These are phyloP conservation scores for Talaromyces atroroseus DNA, from an alignment of 2,329 filamentous ascomycete species.

Conservation along the genomic window DNA sequence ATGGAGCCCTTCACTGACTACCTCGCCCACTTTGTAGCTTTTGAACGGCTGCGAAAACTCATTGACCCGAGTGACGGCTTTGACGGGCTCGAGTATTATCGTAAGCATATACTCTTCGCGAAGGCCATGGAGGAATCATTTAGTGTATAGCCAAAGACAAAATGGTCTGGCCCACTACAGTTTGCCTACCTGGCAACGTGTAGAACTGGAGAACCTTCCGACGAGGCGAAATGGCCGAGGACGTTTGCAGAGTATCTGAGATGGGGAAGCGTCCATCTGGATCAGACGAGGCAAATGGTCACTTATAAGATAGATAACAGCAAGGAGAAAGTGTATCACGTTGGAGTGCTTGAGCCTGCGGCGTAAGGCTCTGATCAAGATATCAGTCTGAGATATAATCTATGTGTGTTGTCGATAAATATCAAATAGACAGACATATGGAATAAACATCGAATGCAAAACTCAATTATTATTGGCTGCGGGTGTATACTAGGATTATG, in stretches of 20 bases:
- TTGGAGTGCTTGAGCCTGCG: neutral
- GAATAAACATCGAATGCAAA: no score
- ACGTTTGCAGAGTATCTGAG: constrained; percentile 1
- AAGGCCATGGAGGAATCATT: neutral
- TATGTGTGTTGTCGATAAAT: constrained; percentile 28
- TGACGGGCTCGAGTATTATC: neutral
- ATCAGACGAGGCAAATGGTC: constrained; percentile 1
- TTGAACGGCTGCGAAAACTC: neutral
- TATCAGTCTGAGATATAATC: no score
- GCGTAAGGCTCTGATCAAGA: no score
- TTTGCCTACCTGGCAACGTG: no score
- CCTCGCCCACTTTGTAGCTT: neutral
- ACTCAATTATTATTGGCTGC: neutral
- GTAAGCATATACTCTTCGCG: neutral
- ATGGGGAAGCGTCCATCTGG: neutral
- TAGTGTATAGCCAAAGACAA: neutral
- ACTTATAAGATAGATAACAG: neutral
- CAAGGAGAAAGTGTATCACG: neutral
- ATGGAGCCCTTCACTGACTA: neutral
- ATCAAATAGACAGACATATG: no score
- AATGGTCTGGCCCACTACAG: neutral
- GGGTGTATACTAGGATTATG: neutral
- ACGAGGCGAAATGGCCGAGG: neutral
- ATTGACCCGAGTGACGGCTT: neutral
- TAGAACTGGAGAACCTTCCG: no score